Evolutionary conservation across 1,284 basidiomycete genomes (phyloP), one percentile per base, ranked within the genome.

Genomic region (Ceratobasidium sp.): DNA sequence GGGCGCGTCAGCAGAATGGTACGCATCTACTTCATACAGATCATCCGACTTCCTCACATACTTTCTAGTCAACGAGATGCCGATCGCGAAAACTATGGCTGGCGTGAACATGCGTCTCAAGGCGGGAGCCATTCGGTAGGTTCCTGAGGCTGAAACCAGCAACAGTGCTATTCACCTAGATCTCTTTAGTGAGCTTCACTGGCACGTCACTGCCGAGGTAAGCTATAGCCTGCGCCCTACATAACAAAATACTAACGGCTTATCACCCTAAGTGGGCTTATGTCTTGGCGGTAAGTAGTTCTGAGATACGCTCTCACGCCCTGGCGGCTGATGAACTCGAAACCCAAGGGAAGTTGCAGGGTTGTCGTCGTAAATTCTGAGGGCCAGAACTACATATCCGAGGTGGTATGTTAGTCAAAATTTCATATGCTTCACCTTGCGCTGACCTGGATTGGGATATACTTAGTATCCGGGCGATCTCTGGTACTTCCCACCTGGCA

Each of bases 1-100:
- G 89, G 89, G 87, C 88, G 40, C 83, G 88, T 65, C 84, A 89
- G 73, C 82, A 90, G 77, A 90, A 88, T 72, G 75, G 87, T 86
- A 71, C 53, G 80, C 72, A 35, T 25, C 45, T 65, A 64, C 42
- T 43, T 57, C 60, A 69, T 52, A 25, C 53, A 17, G 49, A 47
- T 38, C 74, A 17, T 13, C 45, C 47, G 2, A 17, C 4, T 3
- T 38, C 40, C 27, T 53, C 49, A 15, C 47, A n/a, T n/a, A 15
- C 8, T 72, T 70, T 12, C 72, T 72, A 13, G 72, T 73, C 4
- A 62, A 72, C n/a, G 74, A 74, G 53, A 64, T 75, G 35, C 74
- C 74, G 1, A 72, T 70, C 5, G 70, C 70, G 13, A 70, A 43
- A 6, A 72, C 74, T 42, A 69, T 75, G 7, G 73, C 74, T 0